A percentile compares a stretch with the other conserved stretches of the same genome.
phyloP scores from a whole-genome alignment of 257 asterid genomes.

The Datura wrightii region DNA sequence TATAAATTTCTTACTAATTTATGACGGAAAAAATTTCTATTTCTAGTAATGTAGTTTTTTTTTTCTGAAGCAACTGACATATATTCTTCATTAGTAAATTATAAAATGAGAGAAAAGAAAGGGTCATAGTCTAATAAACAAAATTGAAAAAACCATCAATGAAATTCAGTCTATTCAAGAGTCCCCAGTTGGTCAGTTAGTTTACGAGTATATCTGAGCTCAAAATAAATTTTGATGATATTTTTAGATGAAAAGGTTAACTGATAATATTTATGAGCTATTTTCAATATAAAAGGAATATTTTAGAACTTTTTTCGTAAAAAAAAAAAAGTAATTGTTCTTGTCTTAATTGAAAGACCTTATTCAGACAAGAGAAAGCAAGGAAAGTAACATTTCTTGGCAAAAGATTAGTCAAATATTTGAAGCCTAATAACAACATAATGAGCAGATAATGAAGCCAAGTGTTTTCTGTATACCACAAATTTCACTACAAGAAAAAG shows the following conservation, averaged over 20 bases:
- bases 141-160: too few relatives aligned
- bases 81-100: not conserved
- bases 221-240: too few relatives aligned
- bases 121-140: too few relatives aligned
- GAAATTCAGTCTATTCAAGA: too few relatives aligned
- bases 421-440: not conserved
- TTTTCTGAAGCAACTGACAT: not conserved
- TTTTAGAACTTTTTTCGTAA: not conserved
- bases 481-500: too few relatives aligned
- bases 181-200: too few relatives aligned
- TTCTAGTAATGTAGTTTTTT: not conserved
- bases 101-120: not conserved
- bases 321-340: not conserved
- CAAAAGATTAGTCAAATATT: not conserved
- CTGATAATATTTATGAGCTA: not conserved
- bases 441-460: not conserved
- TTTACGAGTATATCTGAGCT: too few relatives aligned
- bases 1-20: too few relatives aligned
- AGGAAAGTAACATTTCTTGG: not conserved
- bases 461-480: too few relatives aligned
- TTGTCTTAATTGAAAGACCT: not conserved
- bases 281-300: too few relatives aligned
- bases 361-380: not conserved
- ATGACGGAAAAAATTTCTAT: too few relatives aligned
- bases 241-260: too few relatives aligned